Conservation (phyloP, 352 stramenopile genomes). For the Globisporangium splendens region DNA sequence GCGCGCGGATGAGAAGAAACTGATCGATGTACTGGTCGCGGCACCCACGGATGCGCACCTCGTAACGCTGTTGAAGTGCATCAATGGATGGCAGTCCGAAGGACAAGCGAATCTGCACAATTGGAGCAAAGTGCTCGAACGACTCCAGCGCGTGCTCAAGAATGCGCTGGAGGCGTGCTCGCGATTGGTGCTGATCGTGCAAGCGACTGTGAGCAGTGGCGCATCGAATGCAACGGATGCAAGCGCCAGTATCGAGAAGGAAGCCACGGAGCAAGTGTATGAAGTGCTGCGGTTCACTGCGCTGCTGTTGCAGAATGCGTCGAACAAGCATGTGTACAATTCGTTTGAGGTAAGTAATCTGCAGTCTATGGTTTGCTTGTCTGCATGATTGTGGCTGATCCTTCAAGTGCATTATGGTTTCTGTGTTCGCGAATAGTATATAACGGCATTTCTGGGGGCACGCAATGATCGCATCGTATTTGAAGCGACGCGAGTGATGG, state of each 20-base stretch:
- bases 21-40: constrained; percentile 63
- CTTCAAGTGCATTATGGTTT: constrained; percentile 6
- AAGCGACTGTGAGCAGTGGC: neutral
- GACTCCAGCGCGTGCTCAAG: constrained; percentile 47
- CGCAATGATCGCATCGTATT: constrained; percentile 64
- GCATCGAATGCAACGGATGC: neutral
- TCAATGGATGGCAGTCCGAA: constrained; percentile 79
- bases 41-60: constrained; percentile 37
- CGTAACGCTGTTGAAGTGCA: constrained; percentile 53
- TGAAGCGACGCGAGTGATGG: constrained; percentile 68
- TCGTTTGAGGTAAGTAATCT: constrained; percentile 38
- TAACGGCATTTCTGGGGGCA: constrained; percentile 44
- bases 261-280: constrained; percentile 53
- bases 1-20: constrained; percentile 43
- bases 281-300: constrained; percentile 72
- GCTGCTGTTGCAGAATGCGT: constrained; percentile 75
- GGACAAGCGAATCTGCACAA: constrained; percentile 72
- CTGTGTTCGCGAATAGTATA: constrained; percentile 16
- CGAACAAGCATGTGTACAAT: constrained; percentile 74
- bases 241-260: constrained; percentile 25
- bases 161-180: constrained; percentile 36
- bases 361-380: neutral
- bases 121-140: constrained; percentile 58
- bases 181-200: constrained; percentile 36
- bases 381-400: neutral